Percentiles rank a stretch among this genome's conserved stretches.
These are phyloP conservation scores for Fraxinus quadrangulata DNA, from an alignment of 257 asterid genomes.

Conservation along the genomic window DNA sequence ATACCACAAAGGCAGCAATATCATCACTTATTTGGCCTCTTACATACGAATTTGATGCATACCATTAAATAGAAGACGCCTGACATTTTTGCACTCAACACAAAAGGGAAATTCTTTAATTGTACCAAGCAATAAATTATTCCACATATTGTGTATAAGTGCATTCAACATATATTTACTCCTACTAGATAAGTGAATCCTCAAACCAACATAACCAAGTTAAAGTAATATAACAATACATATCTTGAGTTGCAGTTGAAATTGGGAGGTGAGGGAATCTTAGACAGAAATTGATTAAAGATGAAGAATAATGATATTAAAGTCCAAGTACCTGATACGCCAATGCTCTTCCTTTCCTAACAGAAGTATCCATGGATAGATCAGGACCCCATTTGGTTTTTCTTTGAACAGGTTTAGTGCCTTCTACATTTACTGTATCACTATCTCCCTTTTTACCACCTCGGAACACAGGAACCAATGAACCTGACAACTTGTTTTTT, in stretches of 20 bases:
- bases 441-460: constrained; percentile 60
- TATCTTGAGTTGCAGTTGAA: background rate
- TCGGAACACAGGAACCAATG: constrained; percentile 70
- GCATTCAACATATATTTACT: constrained; percentile 32
- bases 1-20: constrained; percentile 67
- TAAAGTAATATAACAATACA: background rate
- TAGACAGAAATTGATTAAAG: constrained; percentile 2
- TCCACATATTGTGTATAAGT: constrained; percentile 32
- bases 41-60: constrained; percentile 54
- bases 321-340: constrained; percentile 75
- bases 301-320: background rate
- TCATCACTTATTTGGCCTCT: constrained; percentile 66
- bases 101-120: constrained; percentile 40
- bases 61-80: constrained; percentile 55
- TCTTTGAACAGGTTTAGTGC: constrained; percentile 51
- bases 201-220: background rate
- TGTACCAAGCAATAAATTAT: constrained; percentile 39
- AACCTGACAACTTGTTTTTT: constrained; percentile 82
- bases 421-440: constrained; percentile 55
- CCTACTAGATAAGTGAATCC: constrained; percentile 24
- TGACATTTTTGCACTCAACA: constrained; percentile 47
- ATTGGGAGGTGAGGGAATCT: background rate
- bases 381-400: constrained; percentile 98
- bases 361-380: constrained; percentile 63
- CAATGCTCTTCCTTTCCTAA: constrained; percentile 72